Percentiles rank a stretch among this genome's conserved stretches.
Conservation (phyloP, 768 basidiomycete genomes). For the Agrocybe praecox region DNA sequence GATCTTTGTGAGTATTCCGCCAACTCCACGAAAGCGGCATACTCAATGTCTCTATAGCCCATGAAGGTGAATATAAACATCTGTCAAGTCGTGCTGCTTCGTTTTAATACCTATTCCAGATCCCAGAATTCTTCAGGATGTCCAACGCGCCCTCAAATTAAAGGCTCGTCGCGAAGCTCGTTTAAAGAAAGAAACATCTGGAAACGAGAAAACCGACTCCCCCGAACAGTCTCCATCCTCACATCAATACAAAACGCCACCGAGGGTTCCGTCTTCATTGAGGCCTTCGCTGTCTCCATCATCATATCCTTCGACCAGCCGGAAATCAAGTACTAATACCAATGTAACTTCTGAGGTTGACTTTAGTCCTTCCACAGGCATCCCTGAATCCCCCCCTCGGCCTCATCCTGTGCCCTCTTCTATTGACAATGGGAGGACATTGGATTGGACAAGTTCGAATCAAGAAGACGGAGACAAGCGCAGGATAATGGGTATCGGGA, state of each 20-base stretch:
- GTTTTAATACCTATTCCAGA: slow-evolving; percentile 43
- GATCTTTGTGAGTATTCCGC: slow-evolving; percentile 61
- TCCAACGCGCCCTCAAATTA: slow-evolving; percentile 72
- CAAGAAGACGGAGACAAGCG: slow-evolving; percentile 64
- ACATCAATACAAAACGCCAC: slow-evolving; percentile 18
- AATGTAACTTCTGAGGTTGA: slow-evolving; percentile 56
- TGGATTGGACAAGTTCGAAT: slow-evolving; percentile 71
- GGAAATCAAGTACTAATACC: slow-evolving; percentile 26
- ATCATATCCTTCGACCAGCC: slow-evolving; percentile 15
- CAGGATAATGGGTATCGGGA: slow-evolving; percentile 62
- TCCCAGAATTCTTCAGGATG: slow-evolving; percentile 79
- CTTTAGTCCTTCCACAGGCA: slow-evolving; percentile 66
- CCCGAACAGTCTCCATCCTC: slow-evolving; percentile 12
- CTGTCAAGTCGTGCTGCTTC: not conserved
- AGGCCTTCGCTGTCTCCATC: slow-evolving; percentile 26
- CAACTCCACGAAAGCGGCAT: slow-evolving; percentile 1
- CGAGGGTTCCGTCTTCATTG: slow-evolving; percentile 26
- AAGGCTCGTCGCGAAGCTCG: slow-evolving; percentile 79
- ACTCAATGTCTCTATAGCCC: slow-evolving; percentile 45
- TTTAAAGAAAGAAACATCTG: slow-evolving; percentile 29
- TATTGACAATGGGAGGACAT: slow-evolving; percentile 64
- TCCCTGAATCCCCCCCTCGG: slow-evolving; percentile 28
- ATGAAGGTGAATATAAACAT: slow-evolving; percentile 60
- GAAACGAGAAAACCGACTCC: slow-evolving; percentile 13
- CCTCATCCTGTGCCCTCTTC: slow-evolving; percentile 72